Percentiles rank a stretch among this genome's conserved stretches.
phyloP scores from a whole-genome alignment of 805 yeast genomes.

The Sugiyamaella lignohabitans region DNA sequence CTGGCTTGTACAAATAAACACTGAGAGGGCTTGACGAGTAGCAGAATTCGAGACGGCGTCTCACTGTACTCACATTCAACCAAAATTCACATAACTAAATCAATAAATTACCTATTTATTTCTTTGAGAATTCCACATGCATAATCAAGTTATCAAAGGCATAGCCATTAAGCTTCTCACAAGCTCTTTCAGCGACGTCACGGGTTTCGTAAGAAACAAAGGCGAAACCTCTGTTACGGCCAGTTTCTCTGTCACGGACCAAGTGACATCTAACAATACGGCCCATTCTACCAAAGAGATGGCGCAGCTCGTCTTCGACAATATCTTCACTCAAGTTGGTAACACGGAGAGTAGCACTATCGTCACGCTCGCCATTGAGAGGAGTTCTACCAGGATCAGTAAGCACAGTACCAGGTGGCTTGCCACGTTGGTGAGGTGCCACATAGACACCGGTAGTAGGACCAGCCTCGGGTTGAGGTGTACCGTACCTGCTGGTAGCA shows the following conservation, averaged over 20 bases:
- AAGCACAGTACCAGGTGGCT: constrained; percentile 33
- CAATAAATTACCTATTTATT: no score
- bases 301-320: constrained; percentile 71
- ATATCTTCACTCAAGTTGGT: constrained; percentile 85
- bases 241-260: constrained; percentile 87
- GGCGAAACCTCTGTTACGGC: constrained; percentile 92
- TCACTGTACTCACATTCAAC: no score
- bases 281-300: constrained; percentile 66
- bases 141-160: constrained; percentile 88
- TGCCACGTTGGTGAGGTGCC: constrained; percentile 53
- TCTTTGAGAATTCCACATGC: constrained; percentile 37
- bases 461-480: constrained; percentile 33
- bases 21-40: no score
- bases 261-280: constrained; percentile 69
- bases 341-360: constrained; percentile 78
- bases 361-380: constrained; percentile 61
- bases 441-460: constrained; percentile 40
- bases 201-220: constrained; percentile 67
- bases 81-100: no score
- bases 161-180: constrained; percentile 73
- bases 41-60: no score
- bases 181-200: constrained; percentile 66
- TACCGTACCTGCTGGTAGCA: constrained; percentile 15
- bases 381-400: constrained; percentile 39
- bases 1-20: no score